phyloP scores from a whole-genome alignment of 2,329 filamentous ascomycete genomes.

The Phialocephala subalpina region DNA sequence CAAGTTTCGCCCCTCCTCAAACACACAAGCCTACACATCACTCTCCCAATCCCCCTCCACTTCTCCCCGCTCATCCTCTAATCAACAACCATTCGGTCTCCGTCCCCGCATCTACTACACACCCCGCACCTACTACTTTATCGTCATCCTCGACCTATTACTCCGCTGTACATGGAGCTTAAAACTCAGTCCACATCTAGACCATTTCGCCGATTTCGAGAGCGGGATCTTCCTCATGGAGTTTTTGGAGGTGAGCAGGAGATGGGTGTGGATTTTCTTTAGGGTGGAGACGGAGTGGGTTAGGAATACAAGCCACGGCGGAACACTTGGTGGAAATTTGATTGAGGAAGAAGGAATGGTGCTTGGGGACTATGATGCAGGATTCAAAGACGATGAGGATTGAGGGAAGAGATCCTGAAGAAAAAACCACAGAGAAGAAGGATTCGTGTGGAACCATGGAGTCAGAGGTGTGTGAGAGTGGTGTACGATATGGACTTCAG shows the following conservation, averaged over 20 bases:
- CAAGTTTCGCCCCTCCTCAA: conserved; percentile 39
- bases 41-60: no score
- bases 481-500: conserved; percentile 1
- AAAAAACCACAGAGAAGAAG: not conserved
- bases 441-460: not conserved
- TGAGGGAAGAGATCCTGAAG: conserved; percentile 3
- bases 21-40: conserved; percentile 55
- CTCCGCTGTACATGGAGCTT: conserved; percentile 91
- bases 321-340: conserved; percentile 33
- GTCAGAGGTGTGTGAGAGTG: not conserved
- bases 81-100: conserved; percentile 59
- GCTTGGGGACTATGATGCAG: conserved; percentile 74
- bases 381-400: conserved; percentile 50
- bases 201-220: conserved; percentile 87
- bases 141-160: conserved; percentile 79
- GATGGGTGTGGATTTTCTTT: conserved; percentile 98
- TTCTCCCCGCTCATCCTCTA: conserved; percentile 55
- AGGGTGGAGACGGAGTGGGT: conserved; percentile 94
- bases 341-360: conserved; percentile 63
- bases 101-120: conserved; percentile 78
- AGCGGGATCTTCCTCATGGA: conserved; percentile 89
- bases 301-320: conserved; percentile 51
- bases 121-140: conserved; percentile 80
- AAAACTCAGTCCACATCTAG: conserved; percentile 83
- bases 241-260: conserved; percentile 82